A percentile compares a stretch with the other conserved stretches of the same genome.
phyloP scores from a whole-genome alignment of 805 yeast species.

The Cyberlindnera mrakii region DNA sequence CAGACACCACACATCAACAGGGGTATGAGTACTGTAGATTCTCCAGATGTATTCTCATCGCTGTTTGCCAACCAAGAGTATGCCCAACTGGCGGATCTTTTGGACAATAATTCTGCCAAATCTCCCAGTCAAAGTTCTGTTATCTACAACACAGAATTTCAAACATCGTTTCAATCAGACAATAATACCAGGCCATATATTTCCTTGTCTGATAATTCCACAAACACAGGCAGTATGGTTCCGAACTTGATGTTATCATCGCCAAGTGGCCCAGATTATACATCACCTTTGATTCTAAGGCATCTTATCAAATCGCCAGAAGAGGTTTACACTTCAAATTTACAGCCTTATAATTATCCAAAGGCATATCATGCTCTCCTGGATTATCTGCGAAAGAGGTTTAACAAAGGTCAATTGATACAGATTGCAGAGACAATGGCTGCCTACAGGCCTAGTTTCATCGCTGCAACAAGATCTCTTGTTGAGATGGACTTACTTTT shows the following conservation, averaged over 20 bases:
- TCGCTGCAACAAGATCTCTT: slow-evolving; percentile 66
- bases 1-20: not conserved
- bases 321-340: slow-evolving; percentile 77
- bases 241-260: slow-evolving; percentile 10
- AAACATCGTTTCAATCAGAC: slow-evolving; percentile 22
- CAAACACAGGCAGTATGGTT: slow-evolving; percentile 1
- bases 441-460: slow-evolving; percentile 66
- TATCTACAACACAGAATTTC: slow-evolving; percentile 20
- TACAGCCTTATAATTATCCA: slow-evolving; percentile 82
- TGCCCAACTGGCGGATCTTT: slow-evolving; percentile 33
- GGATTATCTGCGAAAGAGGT: slow-evolving; percentile 68
- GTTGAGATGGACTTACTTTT: slow-evolving; percentile 66
- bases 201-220: slow-evolving; percentile 23
- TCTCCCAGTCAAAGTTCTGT: slow-evolving; percentile 21
- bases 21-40: slow-evolving; percentile 7
- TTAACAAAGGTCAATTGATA: slow-evolving; percentile 64
- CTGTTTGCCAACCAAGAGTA: slow-evolving; percentile 37
- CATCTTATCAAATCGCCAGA: slow-evolving; percentile 61
- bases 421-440: slow-evolving; percentile 42
- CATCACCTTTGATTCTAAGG: slow-evolving; percentile 51
- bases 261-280: slow-evolving; percentile 33
- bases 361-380: slow-evolving; percentile 85
- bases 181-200: slow-evolving; percentile 25
- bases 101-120: slow-evolving; percentile 22
- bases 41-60: slow-evolving; percentile 25